Evolutionary conservation across 192 early-diverging fungal genomes (phyloP).

Genomic region (Mortierella alpina): DNA sequence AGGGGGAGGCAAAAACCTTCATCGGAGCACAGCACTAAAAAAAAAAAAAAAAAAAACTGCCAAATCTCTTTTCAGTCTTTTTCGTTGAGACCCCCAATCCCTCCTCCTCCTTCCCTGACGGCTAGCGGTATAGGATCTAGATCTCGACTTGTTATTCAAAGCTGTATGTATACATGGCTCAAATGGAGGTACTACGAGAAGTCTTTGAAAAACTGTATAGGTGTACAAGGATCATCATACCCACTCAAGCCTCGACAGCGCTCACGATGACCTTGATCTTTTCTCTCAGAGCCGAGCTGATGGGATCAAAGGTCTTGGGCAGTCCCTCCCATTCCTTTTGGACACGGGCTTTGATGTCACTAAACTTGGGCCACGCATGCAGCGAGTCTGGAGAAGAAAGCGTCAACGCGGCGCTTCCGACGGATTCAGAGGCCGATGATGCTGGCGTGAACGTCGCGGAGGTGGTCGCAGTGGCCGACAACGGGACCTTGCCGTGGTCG

Average conservation of each 20-base stretch:
- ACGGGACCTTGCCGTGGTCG: conserved; percentile 65
- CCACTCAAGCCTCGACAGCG: conserved; percentile 1
- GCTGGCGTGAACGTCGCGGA: neutral
- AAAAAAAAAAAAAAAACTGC: no score
- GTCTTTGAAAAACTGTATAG: no score
- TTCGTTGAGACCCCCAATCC: no score
- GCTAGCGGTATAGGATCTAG: no score
- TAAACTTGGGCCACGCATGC: conserved; percentile 71
- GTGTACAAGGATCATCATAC: neutral
- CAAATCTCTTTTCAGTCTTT: no score
- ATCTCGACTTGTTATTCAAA: no score
- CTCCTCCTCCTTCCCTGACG: no score
- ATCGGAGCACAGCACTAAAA: no score
- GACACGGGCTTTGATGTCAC: conserved; percentile 64
- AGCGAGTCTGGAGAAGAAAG: conserved; percentile 10
- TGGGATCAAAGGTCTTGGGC: conserved; percentile 57
- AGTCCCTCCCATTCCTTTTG: conserved; percentile 65
- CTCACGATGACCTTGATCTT: conserved; percentile 36
- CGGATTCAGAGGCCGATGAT: neutral
- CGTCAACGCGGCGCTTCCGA: neutral
- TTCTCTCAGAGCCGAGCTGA: conserved; percentile 43
- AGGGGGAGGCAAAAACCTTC: no score
- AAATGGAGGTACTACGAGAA: no score
- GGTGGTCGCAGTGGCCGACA: conserved; percentile 1
- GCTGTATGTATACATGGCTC: no score